Evolutionary conservation across 306 rosid species (phyloP).

Genomic region (Fagus sylvatica): DNA sequence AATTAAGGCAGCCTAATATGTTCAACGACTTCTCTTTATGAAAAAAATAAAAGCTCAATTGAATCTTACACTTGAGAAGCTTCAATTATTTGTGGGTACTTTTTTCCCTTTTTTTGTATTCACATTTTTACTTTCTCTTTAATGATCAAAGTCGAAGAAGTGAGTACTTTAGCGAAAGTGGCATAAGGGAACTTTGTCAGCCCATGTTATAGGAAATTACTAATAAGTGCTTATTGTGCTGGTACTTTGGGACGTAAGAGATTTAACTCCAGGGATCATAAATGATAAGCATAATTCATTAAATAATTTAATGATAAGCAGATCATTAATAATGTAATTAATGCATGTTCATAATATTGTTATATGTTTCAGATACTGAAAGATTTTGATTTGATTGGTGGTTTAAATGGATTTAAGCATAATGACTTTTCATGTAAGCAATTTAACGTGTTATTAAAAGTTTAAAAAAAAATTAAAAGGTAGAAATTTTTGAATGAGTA

Average conservation of each 20-base stretch:
- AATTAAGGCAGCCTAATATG: background rate
- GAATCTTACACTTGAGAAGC: too few species aligned
- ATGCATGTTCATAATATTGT: slow-evolving; percentile 7
- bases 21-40: slow-evolving; percentile 30
- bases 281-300: background rate
- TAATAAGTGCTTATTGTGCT: slow-evolving; percentile 28
- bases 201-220: slow-evolving; percentile 44
- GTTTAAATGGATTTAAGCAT: slow-evolving; percentile 25
- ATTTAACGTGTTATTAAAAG: slow-evolving; percentile 30
- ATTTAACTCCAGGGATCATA: slow-evolving; percentile 32
- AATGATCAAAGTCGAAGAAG: background rate
- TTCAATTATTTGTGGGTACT: too few species aligned
- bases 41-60: slow-evolving; percentile 2
- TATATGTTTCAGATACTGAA: slow-evolving; percentile 7
- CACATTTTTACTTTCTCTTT: background rate
- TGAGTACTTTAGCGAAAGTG: slow-evolving; percentile 22
- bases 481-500: too few species aligned
- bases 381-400: slow-evolving; percentile 21
- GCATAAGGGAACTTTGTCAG: slow-evolving; percentile 30
- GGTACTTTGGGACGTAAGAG: slow-evolving; percentile 10
- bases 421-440: slow-evolving; percentile 37
- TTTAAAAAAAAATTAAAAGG: background rate
- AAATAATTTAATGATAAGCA: slow-evolving; percentile 36
- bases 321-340: slow-evolving; percentile 31
- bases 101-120: slow-evolving; percentile 20